Base-by-base conservation (phyloP, 2,329 filamentous ascomycete genomes). In the Aspergillus udagawae region DNA sequence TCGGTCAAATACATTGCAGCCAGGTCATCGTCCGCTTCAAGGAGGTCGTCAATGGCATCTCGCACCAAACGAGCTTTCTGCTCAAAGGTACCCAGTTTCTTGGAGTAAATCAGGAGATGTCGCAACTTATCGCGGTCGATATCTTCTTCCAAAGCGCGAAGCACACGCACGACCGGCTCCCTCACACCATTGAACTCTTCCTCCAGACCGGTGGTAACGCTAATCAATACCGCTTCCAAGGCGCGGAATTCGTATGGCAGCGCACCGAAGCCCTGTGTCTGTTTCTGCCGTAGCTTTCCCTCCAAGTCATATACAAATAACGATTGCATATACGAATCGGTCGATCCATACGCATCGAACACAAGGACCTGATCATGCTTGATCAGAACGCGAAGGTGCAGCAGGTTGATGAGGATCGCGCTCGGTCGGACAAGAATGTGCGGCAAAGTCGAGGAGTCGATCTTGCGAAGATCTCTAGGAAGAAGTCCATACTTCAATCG, bases 251-350 rank as follows among this genome's bases (percentile, higher is more conserved):
- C 94, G 74, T 99, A 99, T 0, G 94, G 91, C 4, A 99, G 81
- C 2, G 85, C 83, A 38, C 82, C 83, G 4, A 70, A 65, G 4
- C 66, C 64, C 51, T 67, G 70, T 17, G 84, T 82, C 38, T 78
- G 76, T n/a, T 92, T 93, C 70, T 96, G 91, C 61, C 91, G 88
- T 48, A 99, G 80, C 71, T 96, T 96, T 12, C 91, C 91, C 73
- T 97, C 92, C 21, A 99, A 79, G 70, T 97, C 94, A 75, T 97
- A 97, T 86, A 99, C 96, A 77, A 99, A 99, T 14, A 94, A 86
- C 3, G 92, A 96, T 73, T 97, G 94, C 32, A 93, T 92, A 69
- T 97, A 96, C 0, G 92, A 95, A 65, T 95, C 91, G 58, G 91
- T 92, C 44, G 91, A 94, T 29, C 94, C 94, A 75, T 96, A 97